phyloP scores from a whole-genome alignment of 306 rosid genomes.

The Lathyrus oleraceus region DNA sequence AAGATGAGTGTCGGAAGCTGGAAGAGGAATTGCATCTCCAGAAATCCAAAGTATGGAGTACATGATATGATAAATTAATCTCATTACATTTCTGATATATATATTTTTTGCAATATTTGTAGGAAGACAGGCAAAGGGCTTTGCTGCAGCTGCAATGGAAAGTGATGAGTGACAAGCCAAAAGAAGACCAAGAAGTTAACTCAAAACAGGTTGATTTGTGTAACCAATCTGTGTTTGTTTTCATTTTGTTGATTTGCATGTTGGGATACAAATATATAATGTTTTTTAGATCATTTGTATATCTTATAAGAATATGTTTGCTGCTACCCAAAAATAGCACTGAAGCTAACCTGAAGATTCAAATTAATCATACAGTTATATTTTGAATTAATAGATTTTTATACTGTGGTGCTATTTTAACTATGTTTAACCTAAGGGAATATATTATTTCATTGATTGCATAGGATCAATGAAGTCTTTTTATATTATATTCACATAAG shows the following conservation, averaged over 20 bases:
- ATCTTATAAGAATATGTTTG: slow-evolving; percentile 7
- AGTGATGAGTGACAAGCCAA: slow-evolving; percentile 88
- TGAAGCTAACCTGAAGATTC: slow-evolving; percentile 4
- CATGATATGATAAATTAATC: slow-evolving; percentile 29
- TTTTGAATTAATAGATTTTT: slow-evolving; percentile 17
- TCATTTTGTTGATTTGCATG: slow-evolving; percentile 23
- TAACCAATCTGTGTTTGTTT: slow-evolving; percentile 19
- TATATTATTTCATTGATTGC: background rate
- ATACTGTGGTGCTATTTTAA: background rate
- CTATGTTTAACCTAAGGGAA: background rate
- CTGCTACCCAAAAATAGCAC: slow-evolving; percentile 14
- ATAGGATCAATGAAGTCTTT: background rate
- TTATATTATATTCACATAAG: slow-evolving; percentile 1
- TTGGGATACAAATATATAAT: slow-evolving; percentile 15
- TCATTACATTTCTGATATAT: background rate
- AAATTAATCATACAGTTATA: slow-evolving; percentile 13
- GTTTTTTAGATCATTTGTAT: slow-evolving; percentile 13
- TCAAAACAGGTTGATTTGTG: slow-evolving; percentile 66
- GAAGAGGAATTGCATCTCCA: slow-evolving; percentile 89
- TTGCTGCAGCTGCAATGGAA: slow-evolving; percentile 95
- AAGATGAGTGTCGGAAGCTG: slow-evolving; percentile 79
- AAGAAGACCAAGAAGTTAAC: slow-evolving; percentile 85
- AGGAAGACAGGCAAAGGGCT: slow-evolving; percentile 97
- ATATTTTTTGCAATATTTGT: slow-evolving; percentile 32
- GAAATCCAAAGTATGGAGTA: slow-evolving; percentile 71